A percentile compares a stretch with the other conserved stretches of the same genome.
Conservation (phyloP, 2,329 filamentous ascomycete genomes). For the Ceratocystis albifundus region DNA sequence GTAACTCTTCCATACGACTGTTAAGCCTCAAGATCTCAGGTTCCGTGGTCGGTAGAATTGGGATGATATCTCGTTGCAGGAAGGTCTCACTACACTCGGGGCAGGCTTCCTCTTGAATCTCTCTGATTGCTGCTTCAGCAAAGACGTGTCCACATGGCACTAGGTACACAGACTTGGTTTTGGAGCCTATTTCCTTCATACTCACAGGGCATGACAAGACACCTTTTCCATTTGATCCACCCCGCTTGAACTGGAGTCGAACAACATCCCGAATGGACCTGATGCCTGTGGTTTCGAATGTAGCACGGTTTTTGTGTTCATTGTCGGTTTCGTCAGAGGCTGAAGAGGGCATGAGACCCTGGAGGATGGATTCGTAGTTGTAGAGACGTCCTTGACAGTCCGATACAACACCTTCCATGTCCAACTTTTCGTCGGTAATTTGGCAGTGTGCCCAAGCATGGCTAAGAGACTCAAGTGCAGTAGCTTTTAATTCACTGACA, state of each 20-base stretch:
- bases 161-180: constrained; percentile 71
- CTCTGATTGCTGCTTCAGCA: constrained; percentile 70
- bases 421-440: constrained; percentile 65
- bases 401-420: constrained; percentile 61
- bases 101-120: constrained; percentile 54
- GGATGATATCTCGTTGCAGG: constrained; percentile 62
- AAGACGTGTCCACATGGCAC: constrained; percentile 95
- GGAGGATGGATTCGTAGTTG: constrained; percentile 83
- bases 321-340: constrained; percentile 43
- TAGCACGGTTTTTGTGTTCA: constrained; percentile 29
- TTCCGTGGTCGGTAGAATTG: constrained; percentile 61
- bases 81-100: constrained; percentile 68
- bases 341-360: constrained; percentile 40
- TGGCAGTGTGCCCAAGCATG: constrained; percentile 84
- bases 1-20: constrained; percentile 56
- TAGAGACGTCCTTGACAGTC: constrained; percentile 77
- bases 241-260: constrained; percentile 62
- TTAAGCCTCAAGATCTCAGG: constrained; percentile 58
- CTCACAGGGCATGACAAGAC: constrained; percentile 76
- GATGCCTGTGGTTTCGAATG: constrained; percentile 47
- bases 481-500: constrained; percentile 77
- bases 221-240: constrained; percentile 30
- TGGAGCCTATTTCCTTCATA: constrained; percentile 69
- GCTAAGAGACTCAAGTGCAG: constrained; percentile 68
- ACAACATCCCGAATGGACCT: constrained; percentile 76